A percentile compares a stretch with the other conserved stretches of the same genome.
Conservation (phyloP, 306 rosid species). For the Sophora flavescens region DNA sequence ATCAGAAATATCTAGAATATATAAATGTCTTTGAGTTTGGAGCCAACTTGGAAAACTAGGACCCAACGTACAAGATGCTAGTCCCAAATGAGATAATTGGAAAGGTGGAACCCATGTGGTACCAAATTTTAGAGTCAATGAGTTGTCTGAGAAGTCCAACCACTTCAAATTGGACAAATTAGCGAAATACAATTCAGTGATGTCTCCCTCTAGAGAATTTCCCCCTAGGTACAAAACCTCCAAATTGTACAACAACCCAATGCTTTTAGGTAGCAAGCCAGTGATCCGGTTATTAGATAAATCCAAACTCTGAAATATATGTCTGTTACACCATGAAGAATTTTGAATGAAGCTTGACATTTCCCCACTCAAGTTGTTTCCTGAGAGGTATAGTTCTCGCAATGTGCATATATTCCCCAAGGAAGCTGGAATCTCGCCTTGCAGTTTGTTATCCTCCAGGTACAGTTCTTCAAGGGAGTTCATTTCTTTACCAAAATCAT, state of each 20-base stretch:
- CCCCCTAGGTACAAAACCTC: rapidly evolving
- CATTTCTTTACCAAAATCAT: no score
- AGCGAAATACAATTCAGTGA: constrained; percentile 24
- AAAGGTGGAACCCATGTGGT: constrained; percentile 28
- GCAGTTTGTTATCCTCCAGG: not conserved
- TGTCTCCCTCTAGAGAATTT: constrained; percentile 17
- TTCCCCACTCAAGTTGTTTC: constrained; percentile 23
- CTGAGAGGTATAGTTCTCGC: rapidly evolving
- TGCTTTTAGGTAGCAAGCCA: constrained; percentile 13
- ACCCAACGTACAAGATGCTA: constrained; percentile 41
- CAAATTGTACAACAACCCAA: not conserved
- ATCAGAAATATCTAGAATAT: rapidly evolving
- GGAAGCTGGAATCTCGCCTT: constrained; percentile 11
- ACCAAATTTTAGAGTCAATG: not conserved
- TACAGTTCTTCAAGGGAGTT: no score
- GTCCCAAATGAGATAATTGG: rapidly evolving
- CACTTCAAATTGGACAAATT: not conserved
- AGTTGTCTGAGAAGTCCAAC: not conserved
- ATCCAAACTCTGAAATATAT: not conserved
- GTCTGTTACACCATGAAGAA: not conserved
- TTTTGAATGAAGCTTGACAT: not conserved
- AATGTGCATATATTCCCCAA: no score
- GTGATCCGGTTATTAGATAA: constrained; percentile 1
- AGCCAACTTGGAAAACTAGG: constrained; percentile 38
- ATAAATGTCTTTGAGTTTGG: not conserved